phyloP scores from a whole-genome alignment of 2,329 filamentous ascomycete genomes.

The Orbilia javanica region DNA sequence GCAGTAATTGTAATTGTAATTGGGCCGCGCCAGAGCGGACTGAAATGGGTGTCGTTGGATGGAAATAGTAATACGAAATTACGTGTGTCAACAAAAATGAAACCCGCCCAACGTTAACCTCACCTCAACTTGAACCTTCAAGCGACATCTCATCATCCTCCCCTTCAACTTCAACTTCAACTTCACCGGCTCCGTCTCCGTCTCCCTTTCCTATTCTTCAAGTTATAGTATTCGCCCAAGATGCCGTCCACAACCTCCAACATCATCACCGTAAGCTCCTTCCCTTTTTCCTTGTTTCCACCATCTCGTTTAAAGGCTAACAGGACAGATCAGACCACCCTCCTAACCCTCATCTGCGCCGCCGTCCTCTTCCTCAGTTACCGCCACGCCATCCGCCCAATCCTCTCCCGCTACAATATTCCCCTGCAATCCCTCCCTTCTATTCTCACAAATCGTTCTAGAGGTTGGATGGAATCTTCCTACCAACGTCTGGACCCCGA shows the following conservation, averaged over 20 bases:
- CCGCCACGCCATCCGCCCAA: constrained; percentile 55
- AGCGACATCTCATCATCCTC: neutral
- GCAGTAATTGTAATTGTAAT: neutral
- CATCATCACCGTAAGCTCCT: constrained; percentile 55
- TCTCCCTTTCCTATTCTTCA: neutral
- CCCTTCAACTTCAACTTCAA: neutral
- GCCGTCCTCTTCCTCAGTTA: constrained; percentile 56
- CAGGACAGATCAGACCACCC: constrained; percentile 45
- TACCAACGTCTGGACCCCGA: constrained; percentile 51
- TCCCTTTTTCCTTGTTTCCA: neutral
- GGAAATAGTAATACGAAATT: constrained; percentile 17
- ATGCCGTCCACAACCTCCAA: constrained; percentile 57
- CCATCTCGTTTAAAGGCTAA: neutral
- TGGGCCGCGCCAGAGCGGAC: neutral
- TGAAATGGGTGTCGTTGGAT: neutral
- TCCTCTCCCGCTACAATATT: constrained; percentile 56
- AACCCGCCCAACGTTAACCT: constrained; percentile 27
- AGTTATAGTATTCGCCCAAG: neutral
- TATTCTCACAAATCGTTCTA: constrained; percentile 49
- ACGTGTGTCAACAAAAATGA: constrained; percentile 25
- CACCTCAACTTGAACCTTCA: constrained; percentile 23
- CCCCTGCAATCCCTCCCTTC: constrained; percentile 56
- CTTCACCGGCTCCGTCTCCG: neutral
- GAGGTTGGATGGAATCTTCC: constrained; percentile 54
- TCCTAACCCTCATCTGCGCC: constrained; percentile 55